Evolutionary conservation across 176 grass and related monocot genomes (phyloP).

Genomic region (Cocos nucifera): DNA sequence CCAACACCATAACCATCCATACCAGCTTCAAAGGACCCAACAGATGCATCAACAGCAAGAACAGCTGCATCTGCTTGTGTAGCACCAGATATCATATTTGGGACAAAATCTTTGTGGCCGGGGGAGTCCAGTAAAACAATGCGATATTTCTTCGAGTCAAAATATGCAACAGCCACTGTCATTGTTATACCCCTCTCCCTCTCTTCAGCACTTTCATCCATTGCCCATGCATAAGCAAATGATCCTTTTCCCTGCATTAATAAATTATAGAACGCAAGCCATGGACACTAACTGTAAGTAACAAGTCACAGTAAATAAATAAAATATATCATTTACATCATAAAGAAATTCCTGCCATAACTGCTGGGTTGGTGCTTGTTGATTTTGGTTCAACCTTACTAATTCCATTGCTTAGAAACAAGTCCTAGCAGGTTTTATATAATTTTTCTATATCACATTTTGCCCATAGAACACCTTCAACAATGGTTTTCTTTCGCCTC

Average conservation of each 20-base stretch:
- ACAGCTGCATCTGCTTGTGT: conserved; percentile 92
- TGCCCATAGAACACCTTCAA: too few relatives aligned
- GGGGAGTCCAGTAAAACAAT: conserved; percentile 90
- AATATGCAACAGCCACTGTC: conserved; percentile 88
- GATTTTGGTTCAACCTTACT: too few relatives aligned
- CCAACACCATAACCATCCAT: conserved; percentile 88
- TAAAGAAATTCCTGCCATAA: too few relatives aligned
- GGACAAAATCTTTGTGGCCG: conserved; percentile 96
- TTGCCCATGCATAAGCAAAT: conserved; percentile 97
- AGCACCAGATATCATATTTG: conserved; percentile 98
- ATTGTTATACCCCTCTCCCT: conserved; percentile 95
- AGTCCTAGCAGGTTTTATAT: too few relatives aligned
- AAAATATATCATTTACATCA: too few relatives aligned
- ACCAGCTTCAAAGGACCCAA: conserved; percentile 90
- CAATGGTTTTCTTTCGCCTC: conserved; percentile 54
- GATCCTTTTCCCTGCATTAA: conserved; percentile 71
- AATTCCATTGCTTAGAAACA: too few relatives aligned
- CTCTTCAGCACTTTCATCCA: conserved; percentile 97
- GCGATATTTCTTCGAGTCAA: conserved; percentile 80
- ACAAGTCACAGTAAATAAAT: background rate
- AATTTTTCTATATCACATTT: too few relatives aligned
- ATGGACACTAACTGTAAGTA: conserved; percentile 9
- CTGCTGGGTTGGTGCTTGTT: too few relatives aligned
- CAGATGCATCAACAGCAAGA: conserved; percentile 89
- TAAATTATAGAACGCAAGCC: conserved; percentile 20